Evolutionary conservation across 2,329 filamentous ascomycete species (phyloP), one percentile per base, ranked within the genome.

Genomic region (Sporothrix schenckii): DNA sequence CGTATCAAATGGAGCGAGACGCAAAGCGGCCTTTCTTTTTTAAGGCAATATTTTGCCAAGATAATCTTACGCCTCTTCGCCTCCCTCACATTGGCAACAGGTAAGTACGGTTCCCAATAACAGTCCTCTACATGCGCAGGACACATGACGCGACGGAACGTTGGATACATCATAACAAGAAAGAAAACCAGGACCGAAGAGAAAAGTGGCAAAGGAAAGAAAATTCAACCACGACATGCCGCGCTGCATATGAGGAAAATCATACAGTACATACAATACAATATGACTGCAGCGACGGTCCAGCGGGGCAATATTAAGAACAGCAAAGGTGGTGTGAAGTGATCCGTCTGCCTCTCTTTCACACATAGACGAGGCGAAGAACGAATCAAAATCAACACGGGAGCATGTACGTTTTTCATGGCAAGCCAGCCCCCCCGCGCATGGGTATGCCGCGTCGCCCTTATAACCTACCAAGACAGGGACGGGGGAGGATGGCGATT

Each of bases 351-450:
- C 34, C 34, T 34, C 34, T 9, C 14, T 5, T 49, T 41, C 21
- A 49, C 24, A 13, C 41, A 30, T 27, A 21, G 24, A 49, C 19
- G 14, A 44, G 14, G n/a, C n/a, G 41, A 49, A 16, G 19, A 6
- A 11, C 61, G 44, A 66, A 66, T 66, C 44, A 66, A n/a, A 66
- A 13, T 13, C 24, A n/a, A 19, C 44, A 30, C 3, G 7, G 14
- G 63, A 34, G 27, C 61, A 66, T 53, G 63, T 47, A 66, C 27
- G 47, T 24, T 66, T 47, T 66, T 34, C 24, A 52, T 50, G 10
- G 21, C 30, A 34, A 65, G 24, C 4, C 14, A 30, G 24, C 2
- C 44, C 27, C 27, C 61, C 61, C 61, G 44, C 61, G 60, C 21
- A 24, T 24, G 44, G 44, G 47, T 50, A 66, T 39, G 47, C 47